Conservation (phyloP, 108 stramenopile species). For the Epipyxis sp. region DNA sequence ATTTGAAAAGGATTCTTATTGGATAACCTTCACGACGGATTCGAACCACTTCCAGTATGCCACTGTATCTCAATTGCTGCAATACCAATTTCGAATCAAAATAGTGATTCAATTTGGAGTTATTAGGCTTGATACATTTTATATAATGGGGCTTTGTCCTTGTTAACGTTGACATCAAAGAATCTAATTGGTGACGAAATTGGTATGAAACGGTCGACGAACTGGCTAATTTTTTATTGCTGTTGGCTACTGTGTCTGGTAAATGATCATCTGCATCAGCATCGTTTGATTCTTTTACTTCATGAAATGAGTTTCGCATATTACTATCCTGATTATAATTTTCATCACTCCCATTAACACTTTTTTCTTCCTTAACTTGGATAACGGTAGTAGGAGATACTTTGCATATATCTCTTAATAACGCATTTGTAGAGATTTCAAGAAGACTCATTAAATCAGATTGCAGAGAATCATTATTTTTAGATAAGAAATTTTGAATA, state of each 20-base stretch:
- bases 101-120: slow-evolving; percentile 36
- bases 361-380: too few species aligned
- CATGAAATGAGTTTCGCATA: too few species aligned
- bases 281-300: too few species aligned
- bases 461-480: slow-evolving; percentile 76
- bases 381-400: too few species aligned
- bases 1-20: slow-evolving; percentile 42
- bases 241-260: neutral
- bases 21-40: slow-evolving; percentile 51
- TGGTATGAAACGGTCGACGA: neutral
- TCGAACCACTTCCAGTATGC: slow-evolving; percentile 53
- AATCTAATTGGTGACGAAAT: slow-evolving; percentile 64
- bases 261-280: too few species aligned
- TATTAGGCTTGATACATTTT: slow-evolving; percentile 90
- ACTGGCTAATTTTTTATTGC: slow-evolving; percentile 10
- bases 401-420: too few species aligned
- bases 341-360: too few species aligned
- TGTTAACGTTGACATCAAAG: slow-evolving; percentile 68
- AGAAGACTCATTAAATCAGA: slow-evolving; percentile 36
- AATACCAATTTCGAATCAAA: slow-evolving; percentile 49
- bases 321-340: too few species aligned
- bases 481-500: slow-evolving; percentile 64
- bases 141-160: slow-evolving; percentile 99
- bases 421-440: neutral
- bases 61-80: slow-evolving; percentile 54